These are phyloP conservation scores for Psilocybe azurescens DNA, from an alignment of 768 basidiomycete species.

Conservation along the genomic window DNA sequence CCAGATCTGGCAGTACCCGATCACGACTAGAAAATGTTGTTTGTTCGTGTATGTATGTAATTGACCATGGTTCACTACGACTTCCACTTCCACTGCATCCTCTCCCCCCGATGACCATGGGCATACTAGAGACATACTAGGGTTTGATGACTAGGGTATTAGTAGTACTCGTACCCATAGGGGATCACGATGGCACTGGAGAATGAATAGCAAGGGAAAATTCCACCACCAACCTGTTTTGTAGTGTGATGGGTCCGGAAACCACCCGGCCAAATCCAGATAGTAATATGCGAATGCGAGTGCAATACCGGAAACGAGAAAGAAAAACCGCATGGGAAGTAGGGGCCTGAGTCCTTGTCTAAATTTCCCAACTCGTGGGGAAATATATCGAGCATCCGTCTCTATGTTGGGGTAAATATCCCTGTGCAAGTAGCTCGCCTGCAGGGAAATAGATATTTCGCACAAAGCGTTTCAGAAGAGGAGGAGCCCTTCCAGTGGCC, in stretches of 20 bases:
- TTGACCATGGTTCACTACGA: conserved; percentile 11
- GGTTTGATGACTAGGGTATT: neutral
- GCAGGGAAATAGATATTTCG: neutral
- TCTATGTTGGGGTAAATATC: conserved; percentile 4
- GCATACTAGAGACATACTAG: neutral
- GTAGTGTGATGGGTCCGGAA: too few relatives aligned
- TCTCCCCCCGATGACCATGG: neutral
- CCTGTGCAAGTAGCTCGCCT: neutral
- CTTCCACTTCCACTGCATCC: neutral
- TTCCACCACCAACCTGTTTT: too few relatives aligned
- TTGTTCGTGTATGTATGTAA: conserved; percentile 20
- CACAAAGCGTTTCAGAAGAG: neutral
- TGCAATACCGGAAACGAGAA: too few relatives aligned
- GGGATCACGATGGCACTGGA: too few relatives aligned
- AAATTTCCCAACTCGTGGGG: neutral
- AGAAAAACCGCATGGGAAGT: too few relatives aligned
- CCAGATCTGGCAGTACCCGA: conserved; percentile 7
- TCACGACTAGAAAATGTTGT: conserved; percentile 25
- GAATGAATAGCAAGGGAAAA: too few relatives aligned
- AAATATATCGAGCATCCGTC: conserved; percentile 5
- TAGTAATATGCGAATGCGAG: too few relatives aligned
- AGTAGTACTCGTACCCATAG: neutral
- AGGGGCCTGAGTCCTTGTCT: neutral
- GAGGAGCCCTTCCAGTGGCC: neutral
- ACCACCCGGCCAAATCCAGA: too few relatives aligned